phyloP scores from a whole-genome alignment of 2,329 filamentous ascomycete genomes.

The Epichloe aotearoae region DNA sequence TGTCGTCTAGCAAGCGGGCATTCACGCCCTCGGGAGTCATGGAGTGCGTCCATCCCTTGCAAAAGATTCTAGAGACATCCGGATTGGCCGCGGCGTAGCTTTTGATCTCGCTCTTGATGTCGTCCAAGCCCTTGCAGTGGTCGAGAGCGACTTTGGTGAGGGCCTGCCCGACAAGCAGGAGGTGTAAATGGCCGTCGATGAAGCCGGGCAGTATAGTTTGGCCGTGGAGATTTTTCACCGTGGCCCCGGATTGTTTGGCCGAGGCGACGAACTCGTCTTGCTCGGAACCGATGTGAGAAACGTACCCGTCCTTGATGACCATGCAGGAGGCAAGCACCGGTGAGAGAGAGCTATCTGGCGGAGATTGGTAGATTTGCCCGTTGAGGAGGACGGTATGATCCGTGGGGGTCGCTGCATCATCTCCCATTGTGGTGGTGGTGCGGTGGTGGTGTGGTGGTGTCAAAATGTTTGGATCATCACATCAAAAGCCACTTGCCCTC shows the following conservation, averaged over 20 bases:
- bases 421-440: slow-evolving; percentile 5
- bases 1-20: slow-evolving; percentile 31
- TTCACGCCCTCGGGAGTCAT: slow-evolving; percentile 32
- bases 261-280: slow-evolving; percentile 11
- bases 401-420: not conserved
- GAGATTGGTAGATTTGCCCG: slow-evolving; percentile 10
- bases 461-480: not conserved
- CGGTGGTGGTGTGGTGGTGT: not conserved
- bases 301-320: slow-evolving; percentile 21
- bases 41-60: slow-evolving; percentile 42
- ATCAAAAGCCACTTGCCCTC: too few relatives aligned
- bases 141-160: slow-evolving; percentile 37
- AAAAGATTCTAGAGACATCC: slow-evolving; percentile 34
- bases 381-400: slow-evolving; percentile 10
- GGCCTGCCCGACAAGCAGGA: slow-evolving; percentile 39
- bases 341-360: not conserved
- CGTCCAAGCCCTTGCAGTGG: slow-evolving; percentile 32
- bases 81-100: slow-evolving; percentile 33
- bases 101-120: slow-evolving; percentile 34
- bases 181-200: slow-evolving; percentile 44
- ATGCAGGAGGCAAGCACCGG: slow-evolving; percentile 14
- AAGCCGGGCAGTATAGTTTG: slow-evolving; percentile 38
- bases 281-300: slow-evolving; percentile 21
- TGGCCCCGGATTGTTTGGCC: slow-evolving; percentile 13
- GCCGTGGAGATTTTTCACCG: slow-evolving; percentile 16